Conservation (phyloP, 2,329 filamentous ascomycete genomes). For the Dactylellina parvicollis region DNA sequence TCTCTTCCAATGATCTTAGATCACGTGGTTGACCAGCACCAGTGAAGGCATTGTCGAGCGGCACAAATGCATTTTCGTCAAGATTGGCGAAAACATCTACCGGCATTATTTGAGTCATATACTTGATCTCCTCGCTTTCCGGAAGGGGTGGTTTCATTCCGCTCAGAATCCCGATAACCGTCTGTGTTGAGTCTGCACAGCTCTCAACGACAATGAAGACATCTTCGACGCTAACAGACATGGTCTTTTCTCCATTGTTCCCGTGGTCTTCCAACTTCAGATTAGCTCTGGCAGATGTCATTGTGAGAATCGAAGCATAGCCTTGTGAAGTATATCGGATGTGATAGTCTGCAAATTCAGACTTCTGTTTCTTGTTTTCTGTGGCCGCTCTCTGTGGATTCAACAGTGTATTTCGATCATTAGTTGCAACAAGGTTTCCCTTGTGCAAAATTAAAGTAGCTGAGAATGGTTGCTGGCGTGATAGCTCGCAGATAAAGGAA, state of each 20-base stretch:
- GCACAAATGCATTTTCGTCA: conserved; percentile 80
- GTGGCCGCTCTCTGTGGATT: conserved; percentile 24
- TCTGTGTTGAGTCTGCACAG: conserved; percentile 96
- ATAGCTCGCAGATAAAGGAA: conserved; percentile 74
- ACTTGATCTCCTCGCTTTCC: conserved; percentile 83
- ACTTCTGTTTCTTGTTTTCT: conserved; percentile 48
- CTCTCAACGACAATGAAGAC: conserved; percentile 90
- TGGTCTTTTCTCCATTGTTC: conserved; percentile 70
- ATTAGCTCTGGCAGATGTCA: conserved; percentile 79
- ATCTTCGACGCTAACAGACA: conserved; percentile 84
- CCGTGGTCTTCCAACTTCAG: conserved; percentile 70
- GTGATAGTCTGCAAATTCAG: conserved; percentile 63
- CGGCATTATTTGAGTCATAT: conserved; percentile 84
- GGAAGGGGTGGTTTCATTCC: conserved; percentile 84
- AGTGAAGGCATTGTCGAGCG: conserved; percentile 39
- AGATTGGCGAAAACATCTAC: conserved; percentile 92
- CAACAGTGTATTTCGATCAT: conserved; percentile 70
- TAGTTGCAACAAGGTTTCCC: conserved; percentile 82
- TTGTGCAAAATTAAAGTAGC: conserved; percentile 77
- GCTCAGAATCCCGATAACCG: conserved; percentile 79
- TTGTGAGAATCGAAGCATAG: conserved; percentile 85
- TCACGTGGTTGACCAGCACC: conserved; percentile 61
- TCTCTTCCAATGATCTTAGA: conserved; percentile 62
- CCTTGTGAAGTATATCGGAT: conserved; percentile 70
- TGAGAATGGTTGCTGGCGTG: conserved; percentile 72